Conservation (phyloP, 345 rosid genomes). For the Aquilaria malaccensis region DNA sequence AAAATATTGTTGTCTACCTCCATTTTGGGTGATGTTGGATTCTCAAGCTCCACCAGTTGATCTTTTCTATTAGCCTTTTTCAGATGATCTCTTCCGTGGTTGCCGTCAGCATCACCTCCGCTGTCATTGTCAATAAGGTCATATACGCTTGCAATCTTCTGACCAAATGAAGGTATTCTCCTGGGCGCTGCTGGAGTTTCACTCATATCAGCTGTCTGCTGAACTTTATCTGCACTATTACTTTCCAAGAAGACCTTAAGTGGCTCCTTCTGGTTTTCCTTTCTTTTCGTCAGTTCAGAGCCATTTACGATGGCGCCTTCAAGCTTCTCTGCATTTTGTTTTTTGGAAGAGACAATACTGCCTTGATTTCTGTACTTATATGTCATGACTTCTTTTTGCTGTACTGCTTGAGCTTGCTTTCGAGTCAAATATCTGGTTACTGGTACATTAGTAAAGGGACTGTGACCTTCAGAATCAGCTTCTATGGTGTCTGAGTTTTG, state of each 20-base stretch:
- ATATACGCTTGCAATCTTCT: constrained; percentile 25
- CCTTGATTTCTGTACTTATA: constrained; percentile 27
- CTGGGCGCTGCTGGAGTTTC: constrained; percentile 26
- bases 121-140: constrained; percentile 21
- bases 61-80: constrained; percentile 14
- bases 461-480: constrained; percentile 70
- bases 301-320: constrained; percentile 23
- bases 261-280: constrained; percentile 37
- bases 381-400: constrained; percentile 18
- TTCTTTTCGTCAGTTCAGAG: constrained; percentile 30
- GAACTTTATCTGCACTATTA: constrained; percentile 30
- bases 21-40: too few species aligned
- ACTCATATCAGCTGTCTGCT: constrained; percentile 25
- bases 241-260: constrained; percentile 34
- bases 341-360: constrained; percentile 47
- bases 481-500: constrained; percentile 72
- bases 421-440: constrained; percentile 48
- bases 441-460: constrained; percentile 37
- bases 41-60: too few species aligned
- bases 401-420: constrained; percentile 32
- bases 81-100: constrained; percentile 26
- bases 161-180: constrained; percentile 38
- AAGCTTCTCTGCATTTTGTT: constrained; percentile 29
- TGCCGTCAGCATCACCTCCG: constrained; percentile 20
- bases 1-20: too few species aligned